Percentiles rank a stretch among this genome's conserved stretches.
Conservation (phyloP, 306 rosid genomes). For the Geum urbanum region DNA sequence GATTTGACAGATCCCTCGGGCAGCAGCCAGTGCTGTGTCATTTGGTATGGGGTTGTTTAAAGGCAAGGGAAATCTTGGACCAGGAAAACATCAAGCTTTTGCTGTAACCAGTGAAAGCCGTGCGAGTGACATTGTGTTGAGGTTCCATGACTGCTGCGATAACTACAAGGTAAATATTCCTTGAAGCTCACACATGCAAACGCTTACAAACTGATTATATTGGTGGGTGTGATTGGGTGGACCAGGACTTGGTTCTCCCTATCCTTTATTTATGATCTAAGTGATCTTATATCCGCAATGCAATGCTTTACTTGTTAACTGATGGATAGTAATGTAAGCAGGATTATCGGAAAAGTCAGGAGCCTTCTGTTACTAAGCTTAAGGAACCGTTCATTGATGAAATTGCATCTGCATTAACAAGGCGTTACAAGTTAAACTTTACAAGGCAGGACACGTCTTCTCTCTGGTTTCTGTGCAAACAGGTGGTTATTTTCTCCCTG, state of each 20-base stretch:
- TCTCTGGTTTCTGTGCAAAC: conserved; percentile 95
- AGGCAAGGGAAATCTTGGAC: conserved; percentile 81
- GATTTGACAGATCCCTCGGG: conserved; percentile 69
- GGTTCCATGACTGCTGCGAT: conserved; percentile 71
- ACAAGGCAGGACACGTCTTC: conserved; percentile 66
- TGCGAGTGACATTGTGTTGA: conserved; percentile 69
- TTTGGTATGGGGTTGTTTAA: conserved; percentile 88
- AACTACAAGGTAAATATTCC: conserved; percentile 69
- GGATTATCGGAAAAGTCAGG: conserved; percentile 62
- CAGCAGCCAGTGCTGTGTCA: conserved; percentile 98
- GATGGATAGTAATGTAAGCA: conserved; percentile 31
- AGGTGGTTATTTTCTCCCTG: conserved; percentile 45
- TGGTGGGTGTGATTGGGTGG: neutral
- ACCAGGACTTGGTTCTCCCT: neutral
- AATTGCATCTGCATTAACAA: conserved; percentile 49
- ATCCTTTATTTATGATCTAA: neutral
- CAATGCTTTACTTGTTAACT: neutral
- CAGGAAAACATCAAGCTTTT: conserved; percentile 72
- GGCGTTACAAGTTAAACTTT: conserved; percentile 64
- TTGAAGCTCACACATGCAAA: neutral
- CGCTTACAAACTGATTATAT: neutral
- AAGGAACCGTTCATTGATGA: conserved; percentile 71
- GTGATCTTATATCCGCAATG: neutral
- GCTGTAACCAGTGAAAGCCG: conserved; percentile 82
- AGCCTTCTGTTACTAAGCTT: conserved; percentile 68